These are phyloP conservation scores for Tympanopsis confertula DNA, from an alignment of 2,329 filamentous ascomycete species.

Conservation along the genomic window DNA sequence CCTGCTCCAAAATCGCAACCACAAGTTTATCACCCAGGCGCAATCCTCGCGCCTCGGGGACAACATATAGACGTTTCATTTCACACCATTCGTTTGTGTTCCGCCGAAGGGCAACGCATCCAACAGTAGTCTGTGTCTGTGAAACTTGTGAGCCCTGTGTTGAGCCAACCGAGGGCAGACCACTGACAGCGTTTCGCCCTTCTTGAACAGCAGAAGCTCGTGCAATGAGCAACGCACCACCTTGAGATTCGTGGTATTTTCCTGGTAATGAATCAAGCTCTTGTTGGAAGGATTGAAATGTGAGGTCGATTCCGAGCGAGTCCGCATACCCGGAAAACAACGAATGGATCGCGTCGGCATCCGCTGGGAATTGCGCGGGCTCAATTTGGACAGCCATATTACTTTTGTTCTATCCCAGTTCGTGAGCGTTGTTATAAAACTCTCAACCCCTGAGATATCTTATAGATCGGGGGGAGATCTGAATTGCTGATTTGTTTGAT, in stretches of 20 bases:
- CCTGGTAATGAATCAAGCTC: slow-evolving; percentile 41
- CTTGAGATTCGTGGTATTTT: slow-evolving; percentile 29
- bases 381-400: slow-evolving; percentile 13
- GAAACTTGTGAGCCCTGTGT: slow-evolving; percentile 3
- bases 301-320: slow-evolving; percentile 38
- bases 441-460: too few species aligned
- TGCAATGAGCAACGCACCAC: slow-evolving; percentile 36
- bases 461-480: too few species aligned
- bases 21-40: slow-evolving; percentile 36
- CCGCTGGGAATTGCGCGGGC: slow-evolving; percentile 23
- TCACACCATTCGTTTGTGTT: slow-evolving; percentile 23
- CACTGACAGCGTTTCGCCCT: slow-evolving; percentile 28
- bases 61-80: slow-evolving; percentile 45
- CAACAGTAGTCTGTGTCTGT: neutral
- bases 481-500: too few species aligned
- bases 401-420: too few species aligned
- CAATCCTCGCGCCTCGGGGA: slow-evolving; percentile 30
- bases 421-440: too few species aligned
- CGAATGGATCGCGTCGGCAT: slow-evolving; percentile 25
- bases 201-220: neutral
- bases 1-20: slow-evolving; percentile 26
- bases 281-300: slow-evolving; percentile 39
- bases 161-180: slow-evolving; percentile 29
- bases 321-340: slow-evolving; percentile 28
- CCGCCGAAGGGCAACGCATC: slow-evolving; percentile 1